phyloP scores from a whole-genome alignment of 495 filamentous ascomycete genomes.

The Penicillium manginii region DNA sequence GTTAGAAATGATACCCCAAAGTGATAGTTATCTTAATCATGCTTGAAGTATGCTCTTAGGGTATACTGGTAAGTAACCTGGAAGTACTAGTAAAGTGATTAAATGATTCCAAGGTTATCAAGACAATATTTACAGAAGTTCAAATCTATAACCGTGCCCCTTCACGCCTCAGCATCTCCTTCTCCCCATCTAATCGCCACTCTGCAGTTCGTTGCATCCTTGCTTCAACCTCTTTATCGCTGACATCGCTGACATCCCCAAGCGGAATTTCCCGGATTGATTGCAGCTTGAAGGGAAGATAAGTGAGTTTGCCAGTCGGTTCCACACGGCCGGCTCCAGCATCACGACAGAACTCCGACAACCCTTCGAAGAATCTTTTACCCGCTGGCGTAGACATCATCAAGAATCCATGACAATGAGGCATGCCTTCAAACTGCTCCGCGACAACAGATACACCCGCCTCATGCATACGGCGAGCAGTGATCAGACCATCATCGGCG shows the following conservation, averaged over 20 bases:
- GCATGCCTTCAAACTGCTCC: conserved; percentile 85
- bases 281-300: conserved; percentile 58
- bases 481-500: conserved; percentile 67
- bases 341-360: conserved; percentile 58
- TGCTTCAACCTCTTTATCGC: conserved; percentile 55
- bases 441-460: conserved; percentile 69
- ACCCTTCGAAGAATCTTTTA: conserved; percentile 56
- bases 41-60: too few species aligned
- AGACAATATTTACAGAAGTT: too few species aligned
- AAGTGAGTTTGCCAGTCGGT: conserved; percentile 37
- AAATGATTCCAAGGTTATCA: too few species aligned
- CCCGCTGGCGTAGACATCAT: conserved; percentile 54
- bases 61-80: too few species aligned
- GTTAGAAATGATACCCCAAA: conserved; percentile 21
- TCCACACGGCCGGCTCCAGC: conserved; percentile 36
- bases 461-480: conserved; percentile 60
- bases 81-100: too few species aligned
- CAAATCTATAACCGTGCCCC: conserved; percentile 49
- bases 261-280: conserved; percentile 56
- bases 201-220: conserved; percentile 52
- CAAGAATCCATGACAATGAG: conserved; percentile 78
- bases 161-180: conserved; percentile 43
- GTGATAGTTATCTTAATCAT: background rate
- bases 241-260: conserved; percentile 49
- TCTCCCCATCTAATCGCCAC: conserved; percentile 48